Base-by-base conservation (phyloP, 169 alveolate genomes). In the Plasmodium coatneyi region DNA sequence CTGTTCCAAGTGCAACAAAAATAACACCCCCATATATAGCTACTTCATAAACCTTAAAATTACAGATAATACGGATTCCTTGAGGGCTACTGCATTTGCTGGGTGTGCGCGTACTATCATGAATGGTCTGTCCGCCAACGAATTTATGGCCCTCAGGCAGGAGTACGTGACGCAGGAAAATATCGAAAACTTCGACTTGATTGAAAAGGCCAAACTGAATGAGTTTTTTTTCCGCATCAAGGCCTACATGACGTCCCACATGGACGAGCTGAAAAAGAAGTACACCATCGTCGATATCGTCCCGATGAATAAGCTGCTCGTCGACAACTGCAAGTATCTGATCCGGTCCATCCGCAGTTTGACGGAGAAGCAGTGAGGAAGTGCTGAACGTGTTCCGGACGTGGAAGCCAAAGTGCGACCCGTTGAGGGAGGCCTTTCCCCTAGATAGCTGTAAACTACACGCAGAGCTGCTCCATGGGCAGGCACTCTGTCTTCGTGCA, bases 21-120 rank as follows among this genome's bases (percentile, higher is more conserved):
- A 84, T 56, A 46, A 70, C 39, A 49, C 71, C n/a, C 97, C 97
- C 30, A 71, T 79, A 36, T 96, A 96, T 87, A 92, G 93, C 82
- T 96, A 96, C 92, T 93, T 92, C 28, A 84, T 96, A 12, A 90
- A 92, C 7, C 32, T 96, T 83, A 96, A 96, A 74, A 95, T 96
- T 28, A 95, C 95, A 28, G 97, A 96, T 41, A 95, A 60, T 54
- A 93, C 97, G 16, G 89, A 91, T 32, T 95, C 92, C 32, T 71
- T 96, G 25, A 95, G 97, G 96, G 97, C 95, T 30, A 80, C 95
- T 2, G 97, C 97, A 5, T 60, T 93, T 79, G 82, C 95, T 9
- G 72, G 56, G 60, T 96, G 94, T n/a, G 97, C 96, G 5, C 95
- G 94, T 76, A 83, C 86, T 12, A 91, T 91, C 82, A 91, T 87